Base-by-base conservation (phyloP, 495 filamentous ascomycete species). In the Xylaria grammica region DNA sequence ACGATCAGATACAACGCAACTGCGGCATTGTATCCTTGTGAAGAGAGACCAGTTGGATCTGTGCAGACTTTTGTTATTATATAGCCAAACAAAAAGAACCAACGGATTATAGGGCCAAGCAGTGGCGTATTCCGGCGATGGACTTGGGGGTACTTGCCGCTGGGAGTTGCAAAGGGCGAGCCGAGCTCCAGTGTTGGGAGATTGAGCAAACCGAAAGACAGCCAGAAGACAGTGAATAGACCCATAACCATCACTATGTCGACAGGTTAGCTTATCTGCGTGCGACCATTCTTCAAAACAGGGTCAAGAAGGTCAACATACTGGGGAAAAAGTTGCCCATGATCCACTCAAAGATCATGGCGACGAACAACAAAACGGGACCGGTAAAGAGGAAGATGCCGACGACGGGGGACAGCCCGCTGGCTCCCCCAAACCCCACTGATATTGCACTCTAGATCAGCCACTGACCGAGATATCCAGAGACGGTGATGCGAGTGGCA, bases 1-100 rank as follows among this genome's bases (percentile, higher is more conserved):
- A 84, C 79, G 32, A 84, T 75, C 5, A 85, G 74, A 63, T 85
- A 84, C 30, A 86, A 59, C 1, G 74, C 82, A 17, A 86, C 67
- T 0, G 75, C 77, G 11, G 78, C 68, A 60, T 84, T 86, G 70
- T 79, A 84, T 65, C 79, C 78, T 27, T 73, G 69, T 15, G 79
- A 78, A 2, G 72, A 63, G 10, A 72, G 59, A 0, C 82, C 82
- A 20, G 77, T 77, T 8, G 80, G 80, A 46, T 81, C 78, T 42
- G 40, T 17, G 15, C 8, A 42, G 13, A 17, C 40, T 42, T 42
- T 3, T 9, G 40, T 42, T 42, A 42, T 42, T 42, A 42, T 42
- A 42, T 42, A 42, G 13, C 8, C 40, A 42, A 17, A 42, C 40
- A 11, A 36, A 11, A 42, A 42, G 40, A 42, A 42, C 40, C 17